phyloP scores from a whole-genome alignment of 306 rosid genomes.

The Albizia julibrissin region DNA sequence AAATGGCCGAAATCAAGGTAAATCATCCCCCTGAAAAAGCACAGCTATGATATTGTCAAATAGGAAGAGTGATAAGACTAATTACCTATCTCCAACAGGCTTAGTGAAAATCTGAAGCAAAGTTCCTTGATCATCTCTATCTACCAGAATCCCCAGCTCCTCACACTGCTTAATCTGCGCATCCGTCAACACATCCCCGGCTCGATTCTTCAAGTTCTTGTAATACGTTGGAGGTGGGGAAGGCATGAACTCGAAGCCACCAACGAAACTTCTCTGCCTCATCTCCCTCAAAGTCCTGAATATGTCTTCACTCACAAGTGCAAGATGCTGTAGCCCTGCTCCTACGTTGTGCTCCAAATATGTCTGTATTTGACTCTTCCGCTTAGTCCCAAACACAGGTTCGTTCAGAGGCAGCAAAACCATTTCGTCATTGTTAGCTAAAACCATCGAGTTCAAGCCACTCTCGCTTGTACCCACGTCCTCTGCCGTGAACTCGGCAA shows the following conservation, averaged over 20 bases:
- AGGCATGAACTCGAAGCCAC: constrained; percentile 95
- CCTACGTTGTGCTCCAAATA: constrained; percentile 96
- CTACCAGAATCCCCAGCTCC: constrained; percentile 90
- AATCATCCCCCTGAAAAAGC: neutral
- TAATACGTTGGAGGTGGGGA: constrained; percentile 91
- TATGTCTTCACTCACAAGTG: constrained; percentile 59
- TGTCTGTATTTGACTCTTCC: constrained; percentile 93
- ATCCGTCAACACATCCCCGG: constrained; percentile 66
- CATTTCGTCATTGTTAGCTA: constrained; percentile 75
- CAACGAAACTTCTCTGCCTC: constrained; percentile 65
- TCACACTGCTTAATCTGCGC: constrained; percentile 80
- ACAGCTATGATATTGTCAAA: neutral
- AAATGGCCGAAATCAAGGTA: neutral
- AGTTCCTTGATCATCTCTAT: constrained; percentile 90
- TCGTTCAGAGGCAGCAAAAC: constrained; percentile 83
- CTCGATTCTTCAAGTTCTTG: constrained; percentile 66
- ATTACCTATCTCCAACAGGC: constrained; percentile 86
- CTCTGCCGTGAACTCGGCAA: constrained; percentile 94
- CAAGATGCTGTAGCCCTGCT: constrained; percentile 86
- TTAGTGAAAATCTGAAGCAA: constrained; percentile 94
- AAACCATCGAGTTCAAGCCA: constrained; percentile 76
- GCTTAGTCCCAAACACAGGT: constrained; percentile 83
- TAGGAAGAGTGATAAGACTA: neutral
- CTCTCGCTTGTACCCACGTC: constrained; percentile 91
- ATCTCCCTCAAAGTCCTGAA: constrained; percentile 80